These are phyloP conservation scores for Ceratobasidium theobromae DNA, from an alignment of 1,284 basidiomycete species.

Conservation along the genomic window DNA sequence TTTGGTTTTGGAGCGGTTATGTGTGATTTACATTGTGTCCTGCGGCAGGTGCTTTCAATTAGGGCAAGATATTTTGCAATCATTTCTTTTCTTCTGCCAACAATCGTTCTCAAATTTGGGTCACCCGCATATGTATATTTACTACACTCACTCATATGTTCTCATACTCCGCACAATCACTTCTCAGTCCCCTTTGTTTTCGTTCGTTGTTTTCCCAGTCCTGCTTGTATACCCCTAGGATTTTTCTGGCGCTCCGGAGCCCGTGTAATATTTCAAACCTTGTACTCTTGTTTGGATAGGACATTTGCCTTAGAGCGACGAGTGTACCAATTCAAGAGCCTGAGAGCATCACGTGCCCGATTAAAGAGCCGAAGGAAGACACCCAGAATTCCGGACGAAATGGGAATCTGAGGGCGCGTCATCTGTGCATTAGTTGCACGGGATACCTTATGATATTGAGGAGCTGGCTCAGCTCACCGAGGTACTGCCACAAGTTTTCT, in stretches of 20 bases:
- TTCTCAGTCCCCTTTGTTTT: slow-evolving; percentile 1
- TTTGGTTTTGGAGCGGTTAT: slow-evolving; percentile 26
- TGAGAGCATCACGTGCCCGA: too few relatives aligned
- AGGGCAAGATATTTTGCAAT: background rate
- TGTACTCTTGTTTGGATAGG: slow-evolving; percentile 15
- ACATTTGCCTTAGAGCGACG: background rate
- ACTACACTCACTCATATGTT: slow-evolving; percentile 33
- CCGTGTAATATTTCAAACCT: slow-evolving; percentile 15
- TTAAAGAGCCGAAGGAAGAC: too few relatives aligned
- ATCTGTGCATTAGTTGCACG: too few relatives aligned
- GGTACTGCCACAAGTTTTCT: too few relatives aligned
- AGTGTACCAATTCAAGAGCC: too few relatives aligned
- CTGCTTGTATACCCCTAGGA: background rate
- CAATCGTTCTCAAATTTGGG: slow-evolving; percentile 12
- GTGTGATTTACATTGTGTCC: slow-evolving; percentile 26
- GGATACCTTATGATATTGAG: too few relatives aligned
- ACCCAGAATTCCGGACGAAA: too few relatives aligned
- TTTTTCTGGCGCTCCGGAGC: slow-evolving; percentile 30
- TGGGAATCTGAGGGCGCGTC: too few relatives aligned
- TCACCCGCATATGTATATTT: slow-evolving; percentile 28
- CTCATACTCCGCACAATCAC: slow-evolving; percentile 28
- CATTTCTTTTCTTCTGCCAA: background rate
- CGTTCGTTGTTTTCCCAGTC: slow-evolving; percentile 2
- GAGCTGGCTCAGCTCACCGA: too few relatives aligned
- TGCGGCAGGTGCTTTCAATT: background rate